phyloP scores from a whole-genome alignment of 306 rosid genomes.

The Prunus davidiana region DNA sequence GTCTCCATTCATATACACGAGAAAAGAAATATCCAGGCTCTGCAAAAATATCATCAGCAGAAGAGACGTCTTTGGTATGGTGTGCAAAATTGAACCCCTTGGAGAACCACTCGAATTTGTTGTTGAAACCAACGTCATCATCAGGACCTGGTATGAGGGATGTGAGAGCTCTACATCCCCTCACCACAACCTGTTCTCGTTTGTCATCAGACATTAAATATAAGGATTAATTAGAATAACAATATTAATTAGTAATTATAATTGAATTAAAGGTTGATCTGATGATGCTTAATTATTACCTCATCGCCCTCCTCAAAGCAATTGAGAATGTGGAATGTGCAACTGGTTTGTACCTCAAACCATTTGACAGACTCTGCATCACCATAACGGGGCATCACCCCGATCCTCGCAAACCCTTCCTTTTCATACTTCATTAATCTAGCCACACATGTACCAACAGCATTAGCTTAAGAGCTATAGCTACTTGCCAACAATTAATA shows the following conservation, averaged over 20 bases:
- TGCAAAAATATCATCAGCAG: background rate
- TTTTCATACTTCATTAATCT: conserved; percentile 48
- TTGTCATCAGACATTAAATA: no score
- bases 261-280: no score
- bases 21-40: conserved; percentile 20
- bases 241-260: no score
- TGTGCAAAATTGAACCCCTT: background rate
- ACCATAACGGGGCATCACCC: conserved; percentile 77
- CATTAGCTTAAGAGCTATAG: background rate
- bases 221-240: no score
- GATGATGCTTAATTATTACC: conserved; percentile 23
- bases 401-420: conserved; percentile 58
- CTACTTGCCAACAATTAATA: no score
- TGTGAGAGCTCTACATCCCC: conserved; percentile 67
- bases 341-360: conserved; percentile 58
- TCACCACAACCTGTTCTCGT: conserved; percentile 53
- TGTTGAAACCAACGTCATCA: conserved; percentile 16
- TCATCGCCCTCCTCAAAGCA: conserved; percentile 55
- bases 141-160: conserved; percentile 54
- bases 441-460: background rate
- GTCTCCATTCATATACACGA: conserved; percentile 55
- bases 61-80: background rate
- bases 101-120: conserved; percentile 35
- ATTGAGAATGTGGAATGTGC: conserved; percentile 62
- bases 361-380: conserved; percentile 53